Percentiles rank a stretch among this genome's conserved stretches.
Conservation (phyloP, 768 basidiomycete genomes). For the Leccinum rimulosum region DNA sequence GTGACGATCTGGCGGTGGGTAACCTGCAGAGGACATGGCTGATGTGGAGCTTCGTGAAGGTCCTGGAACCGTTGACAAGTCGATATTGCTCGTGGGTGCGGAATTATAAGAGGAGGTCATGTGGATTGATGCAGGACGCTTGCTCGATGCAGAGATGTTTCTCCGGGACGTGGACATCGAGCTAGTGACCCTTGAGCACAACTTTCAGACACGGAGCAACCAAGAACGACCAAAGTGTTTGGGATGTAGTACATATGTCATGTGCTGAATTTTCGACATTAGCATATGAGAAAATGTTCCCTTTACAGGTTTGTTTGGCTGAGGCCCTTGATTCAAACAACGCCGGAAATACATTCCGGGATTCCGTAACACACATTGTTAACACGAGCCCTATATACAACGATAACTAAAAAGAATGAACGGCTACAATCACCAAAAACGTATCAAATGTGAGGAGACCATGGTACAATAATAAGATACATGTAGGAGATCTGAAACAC, state of each 20-base stretch:
- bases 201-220: neutral
- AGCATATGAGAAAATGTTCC: constrained; percentile 15
- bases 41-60: constrained; percentile 23
- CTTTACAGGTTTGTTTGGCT: constrained; percentile 19
- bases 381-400: neutral
- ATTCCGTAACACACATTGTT: neutral
- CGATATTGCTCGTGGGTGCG: constrained; percentile 9
- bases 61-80: constrained; percentile 15
- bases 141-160: constrained; percentile 12
- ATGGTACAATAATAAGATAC: constrained; percentile 4
- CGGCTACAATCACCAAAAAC: neutral
- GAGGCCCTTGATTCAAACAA: constrained; percentile 15
- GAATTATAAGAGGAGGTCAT: constrained; percentile 6
- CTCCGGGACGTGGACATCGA: constrained; percentile 32
- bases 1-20: constrained; percentile 14
- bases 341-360: constrained; percentile 1
- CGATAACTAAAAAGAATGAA: neutral
- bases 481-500: neutral
- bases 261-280: neutral
- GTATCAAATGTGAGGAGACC: neutral
- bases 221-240: neutral
- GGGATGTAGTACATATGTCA: neutral
- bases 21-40: constrained; percentile 8
- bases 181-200: neutral
- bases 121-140: constrained; percentile 16